Base-by-base conservation (phyloP, 306 rosid species). In the Fagus crenata region DNA sequence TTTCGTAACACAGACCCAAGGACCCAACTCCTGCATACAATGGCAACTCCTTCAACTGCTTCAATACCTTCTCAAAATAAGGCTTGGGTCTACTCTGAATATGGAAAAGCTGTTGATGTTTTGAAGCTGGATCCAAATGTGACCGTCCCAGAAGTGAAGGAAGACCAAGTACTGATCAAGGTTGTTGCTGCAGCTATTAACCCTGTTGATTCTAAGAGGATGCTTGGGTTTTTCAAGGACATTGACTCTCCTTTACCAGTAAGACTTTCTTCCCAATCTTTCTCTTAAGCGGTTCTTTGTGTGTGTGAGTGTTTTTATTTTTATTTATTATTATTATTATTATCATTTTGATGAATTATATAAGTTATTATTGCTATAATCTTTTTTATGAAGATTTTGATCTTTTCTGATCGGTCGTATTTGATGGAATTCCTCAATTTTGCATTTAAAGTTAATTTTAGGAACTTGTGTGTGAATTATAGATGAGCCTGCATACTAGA, bases 161-260 rank as follows among this genome's bases (percentile, higher is more conserved):
- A 43, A 8, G 49, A 43, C 49, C 49, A 43, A 43, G 49, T 43
- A 43, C 90, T 92, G 31, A 74, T 90, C 83, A 89, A 90, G 81
- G 91, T 92, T 31, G 85, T 80, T 67, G 97, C 93, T 72, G 92
- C 92, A 1, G 39, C 93, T 15, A 76, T 92, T 36, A 92, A 92
- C 70, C 97, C 92, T 43, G 49, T 43, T 12, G 13, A 43, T 43
- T 43, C 49, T 8, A 43, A 43, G 13, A 43, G 49, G 49, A 43
- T 43, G 49, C 49, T 43, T 43, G 49, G 13, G 49, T 43, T 7
- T 43, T 43, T 43, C 49, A 43, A 43, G 49, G 49, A 43, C 7
- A 43, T 12, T 1, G 49, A 43, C 49, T 59, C 81, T 72, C 77
- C 85, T 46, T 80, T 81, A 31, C 89, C 89, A 0, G 92, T 86